These are phyloP conservation scores for Boehmeria nivea DNA, from an alignment of 306 rosid genomes.

Conservation along the genomic window DNA sequence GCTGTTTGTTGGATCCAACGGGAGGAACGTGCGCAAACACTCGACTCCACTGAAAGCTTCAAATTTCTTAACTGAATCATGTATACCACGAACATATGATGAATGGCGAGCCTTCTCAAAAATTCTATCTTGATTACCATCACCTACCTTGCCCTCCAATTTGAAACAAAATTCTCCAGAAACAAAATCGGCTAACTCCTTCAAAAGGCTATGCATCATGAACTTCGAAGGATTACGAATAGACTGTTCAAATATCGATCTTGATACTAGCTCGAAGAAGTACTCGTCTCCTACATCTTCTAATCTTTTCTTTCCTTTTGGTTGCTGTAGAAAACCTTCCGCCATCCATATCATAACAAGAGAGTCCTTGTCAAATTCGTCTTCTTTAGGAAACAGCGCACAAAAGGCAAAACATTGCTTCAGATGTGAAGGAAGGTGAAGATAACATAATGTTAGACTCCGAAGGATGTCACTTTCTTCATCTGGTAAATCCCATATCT, in stretches of 20 bases:
- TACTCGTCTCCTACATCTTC: slow-evolving; percentile 30
- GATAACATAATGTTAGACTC: slow-evolving; percentile 20
- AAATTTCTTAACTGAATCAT: slow-evolving; percentile 22
- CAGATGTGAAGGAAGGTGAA: slow-evolving; percentile 31
- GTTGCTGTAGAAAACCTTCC: slow-evolving; percentile 31
- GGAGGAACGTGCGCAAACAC: slow-evolving; percentile 29
- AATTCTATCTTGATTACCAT: slow-evolving; percentile 5
- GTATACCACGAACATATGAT: slow-evolving; percentile 23
- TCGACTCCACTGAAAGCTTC: slow-evolving; percentile 19
- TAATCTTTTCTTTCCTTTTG: slow-evolving; percentile 16
- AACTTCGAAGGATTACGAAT: slow-evolving; percentile 1
- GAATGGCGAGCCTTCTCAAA: slow-evolving; percentile 31
- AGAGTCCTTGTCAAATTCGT: slow-evolving; percentile 23
- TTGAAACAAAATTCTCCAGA: slow-evolving; percentile 30
- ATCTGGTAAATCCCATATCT: slow-evolving; percentile 37
- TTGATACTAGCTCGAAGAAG: slow-evolving; percentile 29
- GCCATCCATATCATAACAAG: slow-evolving; percentile 34
- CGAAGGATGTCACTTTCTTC: slow-evolving; percentile 36
- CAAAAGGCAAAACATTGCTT: slow-evolving; percentile 30
- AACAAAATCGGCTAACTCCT: slow-evolving; percentile 28
- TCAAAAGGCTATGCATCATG: slow-evolving; percentile 22
- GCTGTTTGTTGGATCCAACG: slow-evolving; percentile 24
- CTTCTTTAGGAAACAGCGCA: slow-evolving; percentile 21
- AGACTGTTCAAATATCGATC: slow-evolving; percentile 25
- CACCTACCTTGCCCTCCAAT: slow-evolving; percentile 11